These are phyloP conservation scores for Heteromeles arbutifolia DNA, from an alignment of 306 rosid species.

Conservation along the genomic window DNA sequence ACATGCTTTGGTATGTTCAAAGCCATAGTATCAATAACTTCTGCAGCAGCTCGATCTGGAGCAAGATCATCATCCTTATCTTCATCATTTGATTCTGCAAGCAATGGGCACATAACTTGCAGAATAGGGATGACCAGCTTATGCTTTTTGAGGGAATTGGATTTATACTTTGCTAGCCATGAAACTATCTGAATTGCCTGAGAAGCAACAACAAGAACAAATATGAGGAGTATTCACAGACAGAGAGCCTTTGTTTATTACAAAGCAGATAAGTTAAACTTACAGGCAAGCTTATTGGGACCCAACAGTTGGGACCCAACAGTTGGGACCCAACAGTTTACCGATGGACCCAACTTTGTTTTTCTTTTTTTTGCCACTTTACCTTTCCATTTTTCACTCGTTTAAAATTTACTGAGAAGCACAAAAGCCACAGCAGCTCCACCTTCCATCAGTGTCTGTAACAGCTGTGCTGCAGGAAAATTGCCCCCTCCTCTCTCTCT, in stretches of 20 bases:
- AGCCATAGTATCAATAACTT: slow-evolving; percentile 97
- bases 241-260: neutral
- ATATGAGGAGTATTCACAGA: neutral
- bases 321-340: too few species aligned
- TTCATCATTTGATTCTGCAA: slow-evolving; percentile 76
- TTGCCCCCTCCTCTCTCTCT: neutral
- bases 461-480: neutral
- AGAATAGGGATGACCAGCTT: slow-evolving; percentile 81
- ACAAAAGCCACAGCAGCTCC: neutral
- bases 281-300: neutral
- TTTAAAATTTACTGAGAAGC: neutral
- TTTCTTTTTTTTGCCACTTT: neutral
- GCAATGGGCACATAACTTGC: slow-evolving; percentile 89
- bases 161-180: slow-evolving; percentile 94
- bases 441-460: neutral
- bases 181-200: slow-evolving; percentile 95
- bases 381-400: neutral
- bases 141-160: slow-evolving; percentile 75
- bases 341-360: neutral
- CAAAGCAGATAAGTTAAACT: neutral
- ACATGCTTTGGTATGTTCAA: slow-evolving; percentile 79
- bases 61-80: slow-evolving; percentile 95
- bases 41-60: slow-evolving; percentile 96
- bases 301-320: neutral
- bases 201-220: slow-evolving; percentile 21